Percentiles rank a stretch among this genome's conserved stretches.
phyloP scores from a whole-genome alignment of 169 alveolate genomes.

The Plasmodium malariae region DNA sequence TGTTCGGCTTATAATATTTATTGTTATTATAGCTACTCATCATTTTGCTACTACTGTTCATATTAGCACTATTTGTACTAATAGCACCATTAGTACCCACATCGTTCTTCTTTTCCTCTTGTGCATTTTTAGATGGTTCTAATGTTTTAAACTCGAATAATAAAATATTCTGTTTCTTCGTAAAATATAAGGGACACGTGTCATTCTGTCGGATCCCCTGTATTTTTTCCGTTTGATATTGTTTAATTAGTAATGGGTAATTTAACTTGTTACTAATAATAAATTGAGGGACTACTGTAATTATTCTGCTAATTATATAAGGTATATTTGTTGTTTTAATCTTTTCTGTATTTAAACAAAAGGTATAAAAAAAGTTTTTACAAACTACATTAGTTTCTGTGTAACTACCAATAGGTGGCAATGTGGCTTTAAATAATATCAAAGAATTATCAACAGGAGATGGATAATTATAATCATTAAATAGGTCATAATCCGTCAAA shows the following conservation, averaged over 20 bases:
- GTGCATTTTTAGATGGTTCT: neutral
- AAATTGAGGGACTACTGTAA: constrained; percentile 89
- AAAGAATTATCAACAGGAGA: constrained; percentile 22
- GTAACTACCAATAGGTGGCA: constrained; percentile 89
- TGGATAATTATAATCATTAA: constrained; percentile 63
- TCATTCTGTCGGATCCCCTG: constrained; percentile 77
- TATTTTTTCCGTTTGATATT: constrained; percentile 77
- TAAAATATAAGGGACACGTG: constrained; percentile 55
- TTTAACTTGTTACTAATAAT: constrained; percentile 83
- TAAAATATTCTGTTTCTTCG: constrained; percentile 29
- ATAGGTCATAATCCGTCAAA: constrained; percentile 50
- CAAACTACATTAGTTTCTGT: constrained; percentile 83
- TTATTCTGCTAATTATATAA: constrained; percentile 86
- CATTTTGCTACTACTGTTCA: neutral
- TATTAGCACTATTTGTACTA: too few relatives aligned
- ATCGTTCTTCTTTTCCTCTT: neutral
- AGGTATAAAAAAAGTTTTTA: constrained; percentile 82
- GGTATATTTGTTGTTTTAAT: constrained; percentile 84
- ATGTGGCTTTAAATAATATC: constrained; percentile 77
- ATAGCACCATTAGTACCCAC: neutral
- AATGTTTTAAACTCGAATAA: constrained; percentile 43
- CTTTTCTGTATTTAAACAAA: constrained; percentile 88
- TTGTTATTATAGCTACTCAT: neutral
- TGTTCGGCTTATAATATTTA: constrained; percentile 28
- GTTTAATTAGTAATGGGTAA: constrained; percentile 79